Conservation (phyloP, 352 stramenopile genomes). For the Elongisporangium undulatum region DNA sequence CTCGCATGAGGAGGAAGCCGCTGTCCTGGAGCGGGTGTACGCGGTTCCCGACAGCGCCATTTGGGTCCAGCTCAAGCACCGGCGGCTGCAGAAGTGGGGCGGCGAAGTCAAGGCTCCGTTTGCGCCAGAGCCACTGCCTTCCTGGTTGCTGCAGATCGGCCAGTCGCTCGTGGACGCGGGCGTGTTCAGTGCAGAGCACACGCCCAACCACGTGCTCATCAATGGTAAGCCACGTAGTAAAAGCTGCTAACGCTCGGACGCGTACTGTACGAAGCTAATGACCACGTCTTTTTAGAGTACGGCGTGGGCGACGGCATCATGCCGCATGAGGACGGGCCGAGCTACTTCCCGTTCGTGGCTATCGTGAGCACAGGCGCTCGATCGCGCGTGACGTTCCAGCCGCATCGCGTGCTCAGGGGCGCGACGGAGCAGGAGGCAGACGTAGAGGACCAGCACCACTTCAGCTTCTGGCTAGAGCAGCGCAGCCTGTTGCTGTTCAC, state of each 20-base stretch:
- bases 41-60: constrained; percentile 20
- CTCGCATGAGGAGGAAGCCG: constrained; percentile 42
- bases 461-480: constrained; percentile 37
- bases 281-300: constrained; percentile 33
- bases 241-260: background rate
- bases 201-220: constrained; percentile 67
- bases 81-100: constrained; percentile 66
- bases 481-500: constrained; percentile 60
- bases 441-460: constrained; percentile 10
- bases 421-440: background rate
- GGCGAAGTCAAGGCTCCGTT: constrained; percentile 58
- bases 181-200: constrained; percentile 40
- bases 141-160: constrained; percentile 52
- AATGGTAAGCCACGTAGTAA: constrained; percentile 35
- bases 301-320: constrained; percentile 59
- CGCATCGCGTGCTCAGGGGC: constrained; percentile 29
- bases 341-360: constrained; percentile 62
- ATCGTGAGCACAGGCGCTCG: constrained; percentile 62
- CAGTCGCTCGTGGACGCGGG: constrained; percentile 39
- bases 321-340: constrained; percentile 64
- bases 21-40: constrained; percentile 57
- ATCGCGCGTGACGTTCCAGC: constrained; percentile 50
- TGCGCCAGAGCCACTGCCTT: constrained; percentile 29
- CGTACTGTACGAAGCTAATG: background rate
- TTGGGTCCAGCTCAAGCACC: constrained; percentile 65